phyloP scores from a whole-genome alignment of 2,329 filamentous ascomycete species.

The Fusarium burgessii region DNA sequence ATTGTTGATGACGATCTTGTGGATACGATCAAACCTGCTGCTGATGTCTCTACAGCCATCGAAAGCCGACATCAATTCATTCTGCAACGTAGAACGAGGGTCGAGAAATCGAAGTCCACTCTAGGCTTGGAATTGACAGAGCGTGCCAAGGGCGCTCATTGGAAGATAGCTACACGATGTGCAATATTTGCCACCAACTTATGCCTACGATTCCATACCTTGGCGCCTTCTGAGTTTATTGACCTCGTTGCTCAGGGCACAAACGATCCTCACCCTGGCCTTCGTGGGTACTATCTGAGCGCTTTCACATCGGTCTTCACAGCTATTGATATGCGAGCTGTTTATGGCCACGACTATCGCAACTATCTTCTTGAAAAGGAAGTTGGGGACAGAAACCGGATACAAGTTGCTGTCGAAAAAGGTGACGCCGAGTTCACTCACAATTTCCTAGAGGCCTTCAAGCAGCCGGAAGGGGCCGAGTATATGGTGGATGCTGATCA shows the following conservation, averaged over 20 bases:
- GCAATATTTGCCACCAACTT: slow-evolving; percentile 92
- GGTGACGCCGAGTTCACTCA: slow-evolving; percentile 83
- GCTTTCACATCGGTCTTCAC: slow-evolving; percentile 82
- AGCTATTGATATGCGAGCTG: slow-evolving; percentile 86
- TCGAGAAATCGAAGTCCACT: slow-evolving; percentile 85
- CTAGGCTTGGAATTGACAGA: slow-evolving; percentile 86
- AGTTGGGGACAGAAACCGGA: slow-evolving; percentile 75
- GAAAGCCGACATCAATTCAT: slow-evolving; percentile 75
- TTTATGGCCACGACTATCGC: slow-evolving; percentile 87
- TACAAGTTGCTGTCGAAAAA: slow-evolving; percentile 78
- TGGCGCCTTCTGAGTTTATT: slow-evolving; percentile 85
- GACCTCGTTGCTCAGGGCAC: slow-evolving; percentile 85
- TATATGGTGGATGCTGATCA: slow-evolving; percentile 94
- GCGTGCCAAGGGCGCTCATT: slow-evolving; percentile 83
- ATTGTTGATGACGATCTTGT: slow-evolving; percentile 80
- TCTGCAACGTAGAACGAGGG: slow-evolving; percentile 76
- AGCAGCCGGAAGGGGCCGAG: slow-evolving; percentile 73
- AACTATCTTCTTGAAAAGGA: slow-evolving; percentile 88
- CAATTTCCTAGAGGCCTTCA: slow-evolving; percentile 82
- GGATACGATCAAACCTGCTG: slow-evolving; percentile 75
- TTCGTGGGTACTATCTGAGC: slow-evolving; percentile 84
- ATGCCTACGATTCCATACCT: slow-evolving; percentile 88
- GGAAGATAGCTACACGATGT: slow-evolving; percentile 94
- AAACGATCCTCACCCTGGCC: slow-evolving; percentile 88
- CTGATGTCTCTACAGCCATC: slow-evolving; percentile 73